phyloP scores from a whole-genome alignment of 306 rosid genomes.

The Lathyrus sativus region DNA sequence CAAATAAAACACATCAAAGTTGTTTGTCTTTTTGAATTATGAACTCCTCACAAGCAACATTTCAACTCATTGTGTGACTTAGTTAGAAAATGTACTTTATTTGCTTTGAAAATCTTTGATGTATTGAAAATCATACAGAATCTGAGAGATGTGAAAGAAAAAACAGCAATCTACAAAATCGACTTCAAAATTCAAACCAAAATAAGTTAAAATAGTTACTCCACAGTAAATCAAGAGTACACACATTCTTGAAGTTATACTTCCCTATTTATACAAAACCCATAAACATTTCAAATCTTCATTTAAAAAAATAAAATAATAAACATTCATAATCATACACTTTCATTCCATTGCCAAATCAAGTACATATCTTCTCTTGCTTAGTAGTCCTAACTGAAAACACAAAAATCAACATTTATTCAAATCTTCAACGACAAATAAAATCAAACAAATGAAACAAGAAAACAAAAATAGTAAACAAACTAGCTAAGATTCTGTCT shows the following conservation, averaged over 20 bases:
- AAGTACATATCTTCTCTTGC: conserved; percentile 48
- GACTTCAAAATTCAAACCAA: conserved; percentile 36
- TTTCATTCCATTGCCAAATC: conserved; percentile 45
- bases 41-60: too few relatives aligned
- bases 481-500: conserved; percentile 30
- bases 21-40: too few relatives aligned
- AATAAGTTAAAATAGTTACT: conserved; percentile 47
- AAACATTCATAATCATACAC: too few relatives aligned
- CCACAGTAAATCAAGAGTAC: conserved; percentile 39
- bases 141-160: neutral
- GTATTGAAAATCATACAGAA: too few relatives aligned
- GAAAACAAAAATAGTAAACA: too few relatives aligned
- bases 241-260: conserved; percentile 40
- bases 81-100: too few relatives aligned
- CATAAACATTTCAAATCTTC: conserved; percentile 42
- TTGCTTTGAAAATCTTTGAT: too few relatives aligned
- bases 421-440: too few relatives aligned
- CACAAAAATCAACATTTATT: too few relatives aligned
- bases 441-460: neutral
- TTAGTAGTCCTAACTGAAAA: conserved; percentile 47
- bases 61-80: too few relatives aligned
- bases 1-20: too few relatives aligned
- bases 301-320: conserved; percentile 3
- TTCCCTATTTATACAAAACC: conserved; percentile 47
- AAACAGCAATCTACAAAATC: neutral